These are phyloP conservation scores for Spinacia oleracea DNA, from an alignment of 179 eudicot genomes.

Conservation along the genomic window DNA sequence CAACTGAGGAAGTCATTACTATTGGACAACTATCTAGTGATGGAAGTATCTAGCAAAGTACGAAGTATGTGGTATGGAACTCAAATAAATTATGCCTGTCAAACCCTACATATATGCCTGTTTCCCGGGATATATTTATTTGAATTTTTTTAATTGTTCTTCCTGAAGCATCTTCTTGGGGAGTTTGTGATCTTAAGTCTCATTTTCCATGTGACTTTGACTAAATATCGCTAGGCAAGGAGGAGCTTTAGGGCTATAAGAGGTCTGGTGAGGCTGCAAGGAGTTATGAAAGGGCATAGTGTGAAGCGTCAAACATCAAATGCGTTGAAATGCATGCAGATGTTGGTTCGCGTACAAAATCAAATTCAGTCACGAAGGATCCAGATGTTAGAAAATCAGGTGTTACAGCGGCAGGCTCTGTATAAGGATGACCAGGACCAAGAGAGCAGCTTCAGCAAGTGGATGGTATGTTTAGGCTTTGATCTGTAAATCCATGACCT, in stretches of 20 bases:
- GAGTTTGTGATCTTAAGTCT: not conserved
- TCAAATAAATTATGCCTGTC: not conserved
- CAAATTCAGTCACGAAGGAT: slow-evolving; percentile 86
- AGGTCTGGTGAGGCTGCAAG: slow-evolving; percentile 91
- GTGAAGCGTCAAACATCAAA: slow-evolving; percentile 83
- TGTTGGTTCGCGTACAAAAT: slow-evolving; percentile 82
- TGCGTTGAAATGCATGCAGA: slow-evolving; percentile 91
- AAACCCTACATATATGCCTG: not conserved
- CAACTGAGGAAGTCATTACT: not conserved
- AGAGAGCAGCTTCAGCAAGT: slow-evolving; percentile 61
- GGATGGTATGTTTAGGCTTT: slow-evolving; percentile 38
- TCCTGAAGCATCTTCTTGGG: not conserved
- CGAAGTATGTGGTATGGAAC: not conserved
- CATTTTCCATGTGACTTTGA: slow-evolving; percentile 4
- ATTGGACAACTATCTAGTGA: not conserved
- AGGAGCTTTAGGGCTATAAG: slow-evolving; percentile 72
- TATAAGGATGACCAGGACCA: slow-evolving; percentile 59
- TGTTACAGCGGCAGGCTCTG: slow-evolving; percentile 53
- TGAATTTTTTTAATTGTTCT: not conserved
- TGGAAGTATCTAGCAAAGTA: not conserved
- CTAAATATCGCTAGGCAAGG: slow-evolving; percentile 58
- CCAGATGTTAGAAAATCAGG: slow-evolving; percentile 85
- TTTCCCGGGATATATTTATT: not conserved
- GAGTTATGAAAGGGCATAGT: slow-evolving; percentile 83
- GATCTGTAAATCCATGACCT: not conserved